phyloP scores from a whole-genome alignment of 257 asterid species.

The Lithospermum erythrorhizon region DNA sequence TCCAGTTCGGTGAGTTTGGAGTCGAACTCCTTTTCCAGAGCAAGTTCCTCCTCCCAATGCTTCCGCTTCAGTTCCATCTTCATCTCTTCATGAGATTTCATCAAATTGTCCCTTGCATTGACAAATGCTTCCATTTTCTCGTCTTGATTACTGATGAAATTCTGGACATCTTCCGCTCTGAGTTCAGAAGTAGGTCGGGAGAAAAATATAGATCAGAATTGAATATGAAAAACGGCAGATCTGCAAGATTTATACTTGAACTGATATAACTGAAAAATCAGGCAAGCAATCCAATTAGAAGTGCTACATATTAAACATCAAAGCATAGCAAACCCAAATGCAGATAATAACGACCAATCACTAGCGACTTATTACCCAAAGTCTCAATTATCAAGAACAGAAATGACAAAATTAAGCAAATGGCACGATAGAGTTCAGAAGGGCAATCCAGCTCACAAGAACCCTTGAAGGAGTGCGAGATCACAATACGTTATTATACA shows the following conservation, averaged over 20 bases:
- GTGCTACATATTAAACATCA: background rate
- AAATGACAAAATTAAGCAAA: background rate
- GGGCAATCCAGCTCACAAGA: no score
- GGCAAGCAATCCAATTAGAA: no score
- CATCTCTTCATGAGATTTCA: conserved; percentile 26
- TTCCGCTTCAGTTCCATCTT: conserved; percentile 25
- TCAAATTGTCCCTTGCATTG: conserved; percentile 21
- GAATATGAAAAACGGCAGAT: no score
- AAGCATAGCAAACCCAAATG: background rate
- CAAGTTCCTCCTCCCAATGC: conserved; percentile 32
- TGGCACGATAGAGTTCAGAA: no score
- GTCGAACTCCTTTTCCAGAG: conserved; percentile 35
- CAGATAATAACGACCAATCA: background rate
- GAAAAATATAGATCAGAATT: background rate
- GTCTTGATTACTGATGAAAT: conserved; percentile 31
- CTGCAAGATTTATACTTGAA: no score
- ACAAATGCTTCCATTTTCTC: conserved; percentile 29
- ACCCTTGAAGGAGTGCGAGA: background rate
- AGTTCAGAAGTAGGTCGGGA: background rate
- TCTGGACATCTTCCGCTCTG: conserved; percentile 35
- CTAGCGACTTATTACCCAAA: background rate
- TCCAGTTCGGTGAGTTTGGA: conserved; percentile 20
- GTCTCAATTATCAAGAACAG: background rate
- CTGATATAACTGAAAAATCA: no score
- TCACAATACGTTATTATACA: background rate